Evolutionary conservation across 1,284 basidiomycete genomes (phyloP).

Genomic region (Moesziomyces sp.): DNA sequence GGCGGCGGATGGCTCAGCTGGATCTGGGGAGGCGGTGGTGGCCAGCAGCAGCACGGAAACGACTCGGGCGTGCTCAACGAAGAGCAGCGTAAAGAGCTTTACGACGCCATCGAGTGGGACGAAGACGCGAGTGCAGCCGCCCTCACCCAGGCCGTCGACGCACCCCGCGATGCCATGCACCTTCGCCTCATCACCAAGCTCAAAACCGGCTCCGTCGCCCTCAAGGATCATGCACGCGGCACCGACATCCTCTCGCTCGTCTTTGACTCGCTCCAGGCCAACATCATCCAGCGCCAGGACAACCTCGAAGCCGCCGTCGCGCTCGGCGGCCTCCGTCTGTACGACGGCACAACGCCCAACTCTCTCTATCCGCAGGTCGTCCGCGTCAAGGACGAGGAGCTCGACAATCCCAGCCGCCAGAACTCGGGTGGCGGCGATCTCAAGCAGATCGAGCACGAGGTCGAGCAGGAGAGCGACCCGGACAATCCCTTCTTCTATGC

Average conservation of each 20-base stretch:
- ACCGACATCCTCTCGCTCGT: slow-evolving; percentile 85
- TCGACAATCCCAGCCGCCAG: slow-evolving; percentile 41
- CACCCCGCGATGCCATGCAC: slow-evolving; percentile 84
- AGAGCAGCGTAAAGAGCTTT: slow-evolving; percentile 90
- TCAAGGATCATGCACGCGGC: slow-evolving; percentile 56
- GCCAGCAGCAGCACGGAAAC: slow-evolving; percentile 40
- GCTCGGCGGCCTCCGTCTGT: slow-evolving; percentile 87
- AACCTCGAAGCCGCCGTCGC: slow-evolving; percentile 86
- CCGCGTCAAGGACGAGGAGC: slow-evolving; percentile 78
- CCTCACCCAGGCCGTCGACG: slow-evolving; percentile 60
- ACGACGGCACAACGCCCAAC: slow-evolving; percentile 86
- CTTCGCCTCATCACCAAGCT: slow-evolving; percentile 76
- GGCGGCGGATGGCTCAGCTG: slow-evolving; percentile 65
- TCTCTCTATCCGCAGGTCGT: slow-evolving; percentile 93
- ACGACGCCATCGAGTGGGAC: slow-evolving; percentile 93
- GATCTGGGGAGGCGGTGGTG: slow-evolving; percentile 60
- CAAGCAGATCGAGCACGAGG: slow-evolving; percentile 60
- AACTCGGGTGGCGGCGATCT: slow-evolving; percentile 46
- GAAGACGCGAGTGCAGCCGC: slow-evolving; percentile 52
- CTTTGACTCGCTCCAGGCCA: slow-evolving; percentile 88
- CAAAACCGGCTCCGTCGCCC: slow-evolving; percentile 60
- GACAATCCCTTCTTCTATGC: slow-evolving; percentile 88
- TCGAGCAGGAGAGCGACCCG: slow-evolving; percentile 62
- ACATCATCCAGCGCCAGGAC: slow-evolving; percentile 85
- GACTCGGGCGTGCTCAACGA: slow-evolving; percentile 79